These are phyloP conservation scores for Salix brachista DNA, from an alignment of 345 rosid genomes.

Conservation along the genomic window DNA sequence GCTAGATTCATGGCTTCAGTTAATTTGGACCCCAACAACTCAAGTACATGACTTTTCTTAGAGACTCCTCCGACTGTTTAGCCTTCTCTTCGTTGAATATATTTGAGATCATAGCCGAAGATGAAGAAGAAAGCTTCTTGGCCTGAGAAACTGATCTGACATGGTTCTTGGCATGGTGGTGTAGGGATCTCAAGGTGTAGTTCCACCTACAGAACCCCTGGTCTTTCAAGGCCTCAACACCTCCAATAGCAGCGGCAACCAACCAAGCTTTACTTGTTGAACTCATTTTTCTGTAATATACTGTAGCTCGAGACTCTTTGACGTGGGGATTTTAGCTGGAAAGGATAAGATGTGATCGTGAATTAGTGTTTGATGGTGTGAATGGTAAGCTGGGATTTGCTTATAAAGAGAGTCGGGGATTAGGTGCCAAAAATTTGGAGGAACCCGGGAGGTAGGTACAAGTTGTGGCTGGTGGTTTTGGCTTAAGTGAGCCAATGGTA, in stretches of 20 bases:
- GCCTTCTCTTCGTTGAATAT: slow-evolving; percentile 8
- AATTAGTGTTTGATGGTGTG: not conserved
- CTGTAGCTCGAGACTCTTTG: not conserved
- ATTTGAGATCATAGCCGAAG: slow-evolving; percentile 3
- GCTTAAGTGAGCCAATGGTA: not conserved
- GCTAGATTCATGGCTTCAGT: too few relatives aligned
- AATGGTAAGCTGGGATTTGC: not conserved
- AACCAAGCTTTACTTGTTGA: slow-evolving; percentile 35
- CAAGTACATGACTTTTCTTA: slow-evolving; percentile 5
- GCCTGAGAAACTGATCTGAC: slow-evolving; percentile 27
- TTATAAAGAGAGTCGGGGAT: not conserved
- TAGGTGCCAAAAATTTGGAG: not conserved
- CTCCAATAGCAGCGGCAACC: slow-evolving; percentile 31
- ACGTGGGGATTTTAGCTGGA: not conserved
- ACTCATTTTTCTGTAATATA: slow-evolving; percentile 15
- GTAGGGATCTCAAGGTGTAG: slow-evolving; percentile 9
- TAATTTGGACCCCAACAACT: slow-evolving; percentile 13
- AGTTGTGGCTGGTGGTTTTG: not conserved
- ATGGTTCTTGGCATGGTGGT: slow-evolving; percentile 21
- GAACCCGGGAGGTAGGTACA: not conserved
- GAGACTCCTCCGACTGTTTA: slow-evolving; percentile 3
- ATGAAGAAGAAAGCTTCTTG: slow-evolving; percentile 23
- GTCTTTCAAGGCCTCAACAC: slow-evolving; percentile 38
- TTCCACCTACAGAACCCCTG: slow-evolving; percentile 43
- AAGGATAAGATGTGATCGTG: too few relatives aligned